Evolutionary conservation across 75 land plant species (phyloP).

Genomic region (Selaginella tamariscina): DNA sequence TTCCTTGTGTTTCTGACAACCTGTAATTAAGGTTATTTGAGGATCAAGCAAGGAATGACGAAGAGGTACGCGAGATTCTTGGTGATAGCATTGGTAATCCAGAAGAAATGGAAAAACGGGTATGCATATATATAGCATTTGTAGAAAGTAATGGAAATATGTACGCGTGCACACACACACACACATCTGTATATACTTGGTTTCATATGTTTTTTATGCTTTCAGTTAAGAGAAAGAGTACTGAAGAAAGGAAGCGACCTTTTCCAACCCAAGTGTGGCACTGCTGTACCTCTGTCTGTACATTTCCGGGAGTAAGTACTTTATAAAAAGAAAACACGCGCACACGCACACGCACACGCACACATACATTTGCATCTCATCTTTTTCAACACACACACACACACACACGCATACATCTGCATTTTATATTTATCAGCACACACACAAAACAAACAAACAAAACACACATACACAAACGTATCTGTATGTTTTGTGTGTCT

Average conservation of each 20-base stretch:
- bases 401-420: background rate
- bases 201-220: background rate
- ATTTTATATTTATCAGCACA: background rate
- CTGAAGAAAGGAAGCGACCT: conserved; percentile 13
- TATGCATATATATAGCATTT: background rate
- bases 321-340: too few species aligned
- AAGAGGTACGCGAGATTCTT: conserved; percentile 9
- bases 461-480: too few species aligned
- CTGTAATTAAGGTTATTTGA: conserved; percentile 17
- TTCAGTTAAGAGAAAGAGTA: conserved; percentile 13
- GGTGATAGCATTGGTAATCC: conserved; percentile 15
- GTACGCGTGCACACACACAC: background rate
- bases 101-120: conserved; percentile 15
- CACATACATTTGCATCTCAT: too few species aligned
- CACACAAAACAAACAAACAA: too few species aligned
- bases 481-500: too few species aligned
- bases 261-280: conserved; percentile 10
- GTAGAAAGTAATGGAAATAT: background rate
- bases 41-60: conserved; percentile 2
- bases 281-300: conserved; percentile 13
- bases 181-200: conserved; percentile 1
- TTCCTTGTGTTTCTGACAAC: background rate
- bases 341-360: too few species aligned
- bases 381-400: too few species aligned
- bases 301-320: conserved; percentile 14